Base-by-base conservation (phyloP, 2,329 filamentous ascomycete species). In the Coleophoma crateriformis region DNA sequence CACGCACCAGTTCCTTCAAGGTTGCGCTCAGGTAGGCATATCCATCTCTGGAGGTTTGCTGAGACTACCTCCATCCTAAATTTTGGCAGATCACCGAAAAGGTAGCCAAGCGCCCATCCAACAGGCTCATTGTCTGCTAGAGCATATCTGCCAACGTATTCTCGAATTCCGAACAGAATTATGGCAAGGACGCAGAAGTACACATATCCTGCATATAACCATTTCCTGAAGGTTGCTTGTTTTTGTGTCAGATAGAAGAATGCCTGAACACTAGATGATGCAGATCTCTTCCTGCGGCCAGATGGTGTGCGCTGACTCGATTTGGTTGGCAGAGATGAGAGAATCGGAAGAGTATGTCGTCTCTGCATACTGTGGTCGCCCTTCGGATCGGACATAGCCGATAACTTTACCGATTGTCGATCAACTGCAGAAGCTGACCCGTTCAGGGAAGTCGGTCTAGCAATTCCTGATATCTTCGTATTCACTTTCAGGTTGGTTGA, bases 81-180 rank as follows among this genome's bases (percentile, higher is more conserved):
- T 61, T 74, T 76, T 0, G 80, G 76, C 11, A 91, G 64, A 58
- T 95, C 87, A 12, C 92, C 91, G 53, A 97, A 80, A 3, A 96
- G 71, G 66, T 99, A 99, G 2, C 89, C 86, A 11, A 96, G 68
- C 0, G 90, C 91, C 94, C 94, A 99, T 2, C 92, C 89, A 41
- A 99, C 81, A 0, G 94, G 90, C 59, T 99, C 94, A 46, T 82
- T 72, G 14, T 81, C 82, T 33, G 77, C 63, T 1, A 99, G 74
- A 13, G 90, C 90, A 54, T 79, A 74, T 40, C 71, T 68, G 37
- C 77, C 70, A 45, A 97, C 81, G 57, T 89, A 87, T 2, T 74
- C 73, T 48, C 90, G 81, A 27, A 97, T 77, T 0, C 84, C 87
- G 3, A 82, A 68, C 3, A 96, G 68, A 47, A 95, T 80, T 33